Conservation (phyloP, 1,139 yeast genomes). For the Protomyces inouyei region DNA sequence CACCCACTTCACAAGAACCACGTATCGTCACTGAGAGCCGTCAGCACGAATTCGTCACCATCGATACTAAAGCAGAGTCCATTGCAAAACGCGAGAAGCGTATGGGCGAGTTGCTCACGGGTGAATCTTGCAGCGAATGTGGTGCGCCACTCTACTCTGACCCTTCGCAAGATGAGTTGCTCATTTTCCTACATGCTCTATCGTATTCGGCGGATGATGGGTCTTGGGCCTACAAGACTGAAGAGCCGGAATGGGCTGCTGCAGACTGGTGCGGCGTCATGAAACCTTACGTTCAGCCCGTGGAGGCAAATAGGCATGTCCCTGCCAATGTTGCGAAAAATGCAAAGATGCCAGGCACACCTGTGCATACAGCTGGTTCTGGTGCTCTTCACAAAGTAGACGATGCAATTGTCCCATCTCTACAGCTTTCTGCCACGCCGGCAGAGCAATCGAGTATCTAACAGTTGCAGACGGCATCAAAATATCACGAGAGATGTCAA, state of each 20-base stretch:
- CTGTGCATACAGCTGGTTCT: too few relatives aligned
- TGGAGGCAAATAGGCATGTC: too few relatives aligned
- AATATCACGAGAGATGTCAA: too few relatives aligned
- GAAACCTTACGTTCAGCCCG: not conserved
- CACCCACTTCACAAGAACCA: conserved; percentile 34
- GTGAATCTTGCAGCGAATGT: conserved; percentile 60
- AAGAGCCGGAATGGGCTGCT: conserved; percentile 79
- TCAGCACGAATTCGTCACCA: conserved; percentile 14
- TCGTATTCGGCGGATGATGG: conserved; percentile 51
- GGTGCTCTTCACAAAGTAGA: too few relatives aligned
- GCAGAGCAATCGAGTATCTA: too few relatives aligned
- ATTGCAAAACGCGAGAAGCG: conserved; percentile 24
- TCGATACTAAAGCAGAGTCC: conserved; percentile 25
- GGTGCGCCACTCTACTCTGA: conserved; percentile 73
- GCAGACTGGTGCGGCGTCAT: conserved; percentile 3
- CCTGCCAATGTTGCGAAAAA: too few relatives aligned
- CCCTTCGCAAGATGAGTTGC: conserved; percentile 81
- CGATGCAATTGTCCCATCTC: too few relatives aligned
- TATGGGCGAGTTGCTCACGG: conserved; percentile 57
- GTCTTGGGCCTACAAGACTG: conserved; percentile 73
- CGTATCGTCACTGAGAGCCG: conserved; percentile 14
- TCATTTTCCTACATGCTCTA: conserved; percentile 85
- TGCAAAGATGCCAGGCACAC: too few relatives aligned
- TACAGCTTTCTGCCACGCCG: too few relatives aligned
- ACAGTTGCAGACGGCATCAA: too few relatives aligned